These are phyloP conservation scores for Urtica urens DNA, from an alignment of 306 rosid species.

Conservation along the genomic window DNA sequence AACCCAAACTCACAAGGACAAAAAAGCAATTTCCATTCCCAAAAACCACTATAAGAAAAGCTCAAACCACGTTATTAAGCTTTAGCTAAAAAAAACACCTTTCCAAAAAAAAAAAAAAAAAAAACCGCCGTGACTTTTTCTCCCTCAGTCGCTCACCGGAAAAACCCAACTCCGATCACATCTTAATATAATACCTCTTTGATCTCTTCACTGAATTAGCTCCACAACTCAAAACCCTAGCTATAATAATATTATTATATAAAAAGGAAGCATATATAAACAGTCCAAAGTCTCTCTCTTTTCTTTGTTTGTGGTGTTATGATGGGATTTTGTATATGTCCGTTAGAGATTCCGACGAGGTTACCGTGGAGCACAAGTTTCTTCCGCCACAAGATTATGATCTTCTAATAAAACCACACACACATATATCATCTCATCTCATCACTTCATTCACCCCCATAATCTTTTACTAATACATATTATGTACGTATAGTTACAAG, in stretches of 20 bases:
- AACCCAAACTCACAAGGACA: constrained; percentile 13
- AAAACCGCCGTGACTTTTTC: neutral
- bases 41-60: constrained; percentile 24
- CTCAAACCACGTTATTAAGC: constrained; percentile 18
- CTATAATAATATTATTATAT: too few species aligned
- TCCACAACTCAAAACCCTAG: neutral
- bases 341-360: constrained; percentile 83
- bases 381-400: constrained; percentile 98
- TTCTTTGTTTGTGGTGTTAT: constrained; percentile 23
- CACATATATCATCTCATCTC: neutral
- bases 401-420: constrained; percentile 38
- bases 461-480: neutral
- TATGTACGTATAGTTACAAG: too few species aligned
- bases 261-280: too few species aligned
- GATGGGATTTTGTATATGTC: constrained; percentile 91
- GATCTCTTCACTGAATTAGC: neutral
- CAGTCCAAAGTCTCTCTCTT: neutral
- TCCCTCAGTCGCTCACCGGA: constrained; percentile 21
- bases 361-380: constrained; percentile 94
- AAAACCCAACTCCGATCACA: constrained; percentile 19
- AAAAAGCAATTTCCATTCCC: neutral
- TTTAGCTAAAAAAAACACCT: constrained; percentile 46
- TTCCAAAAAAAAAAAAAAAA: too few species aligned
- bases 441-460: neutral
- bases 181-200: neutral